Percentiles rank a stretch among this genome's conserved stretches.
Evolutionary conservation across 164 flowering plant genomes (phyloP).

Genomic region (Berberis thunbergii): DNA sequence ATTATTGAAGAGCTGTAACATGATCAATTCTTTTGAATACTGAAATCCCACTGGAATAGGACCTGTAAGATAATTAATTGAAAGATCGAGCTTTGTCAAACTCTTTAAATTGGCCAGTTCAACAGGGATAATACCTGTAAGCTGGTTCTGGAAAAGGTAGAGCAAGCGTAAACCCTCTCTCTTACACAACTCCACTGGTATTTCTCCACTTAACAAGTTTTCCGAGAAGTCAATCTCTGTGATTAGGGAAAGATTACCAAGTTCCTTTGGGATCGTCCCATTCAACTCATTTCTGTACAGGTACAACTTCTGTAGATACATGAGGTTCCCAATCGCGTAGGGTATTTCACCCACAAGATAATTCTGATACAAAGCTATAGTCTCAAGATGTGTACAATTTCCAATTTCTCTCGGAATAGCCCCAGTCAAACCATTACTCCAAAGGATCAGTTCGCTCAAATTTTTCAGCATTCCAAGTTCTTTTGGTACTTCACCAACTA

Average conservation of each 20-base stretch:
- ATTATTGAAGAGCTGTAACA: constrained; percentile 77
- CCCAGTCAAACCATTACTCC: constrained; percentile 66
- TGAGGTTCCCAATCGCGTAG: constrained; percentile 54
- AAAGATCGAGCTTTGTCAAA: constrained; percentile 69
- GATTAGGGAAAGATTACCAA: constrained; percentile 68
- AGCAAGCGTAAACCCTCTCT: constrained; percentile 50
- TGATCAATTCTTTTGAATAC: constrained; percentile 41
- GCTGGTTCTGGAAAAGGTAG: constrained; percentile 69
- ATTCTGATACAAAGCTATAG: constrained; percentile 69
- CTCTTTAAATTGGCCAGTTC: constrained; percentile 53
- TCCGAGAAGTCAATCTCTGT: constrained; percentile 86
- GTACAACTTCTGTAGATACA: constrained; percentile 40
- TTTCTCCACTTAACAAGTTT: constrained; percentile 60
- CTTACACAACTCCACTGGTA: constrained; percentile 66
- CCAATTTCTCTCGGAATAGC: constrained; percentile 65
- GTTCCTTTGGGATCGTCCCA: constrained; percentile 73
- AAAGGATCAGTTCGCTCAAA: constrained; percentile 52
- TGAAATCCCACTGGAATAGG: constrained; percentile 72
- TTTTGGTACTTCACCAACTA: constrained; percentile 62
- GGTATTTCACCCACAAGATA: constrained; percentile 67
- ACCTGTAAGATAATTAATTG: constrained; percentile 71
- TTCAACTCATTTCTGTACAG: constrained; percentile 73
- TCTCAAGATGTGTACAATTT: constrained; percentile 55
- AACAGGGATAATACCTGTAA: constrained; percentile 73
- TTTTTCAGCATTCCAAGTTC: constrained; percentile 63